Evolutionary conservation across 805 yeast genomes (phyloP), one percentile per base, ranked within the genome.

Genomic region (Candida jianshihensis): DNA sequence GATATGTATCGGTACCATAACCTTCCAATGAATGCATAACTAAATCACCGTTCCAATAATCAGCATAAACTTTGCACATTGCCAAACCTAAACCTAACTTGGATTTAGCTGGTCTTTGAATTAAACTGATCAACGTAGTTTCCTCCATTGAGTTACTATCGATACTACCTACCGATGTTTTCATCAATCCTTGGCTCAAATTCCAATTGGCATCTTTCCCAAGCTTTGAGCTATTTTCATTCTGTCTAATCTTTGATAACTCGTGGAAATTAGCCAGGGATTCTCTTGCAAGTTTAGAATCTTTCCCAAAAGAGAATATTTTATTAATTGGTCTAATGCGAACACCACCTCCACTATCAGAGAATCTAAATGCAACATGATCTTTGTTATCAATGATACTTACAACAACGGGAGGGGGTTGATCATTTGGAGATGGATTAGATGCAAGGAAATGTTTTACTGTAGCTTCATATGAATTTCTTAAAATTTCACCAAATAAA

Each of bases 11-110:
- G 26, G 92, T 78, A 3, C 98, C 98, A 48, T 81, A 86, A 3
- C 96, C 97, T 41, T 87, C 90, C 35, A 90, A 63, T 0, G 94
- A 81, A 47, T 80, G 80, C 70, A 90, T 74, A 40, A 78, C 80
- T 34, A 90, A 59, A 35, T 81, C 84, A 6, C 97, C 97, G 48
- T 89, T 92, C 97, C 97, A 90, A 59, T 90, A 90, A 49, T 90
- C 97, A 0, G 95, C 86, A 54, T 90, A 90, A 0, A 89, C 86
- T 47, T 85, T 80, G 51, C 96, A 83, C 82, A 90, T 78, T 0
- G 97, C 96, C 41, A 90, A 64, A 1, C 97, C 96, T 40, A 90
- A 70, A 1, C 97, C 97, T 20, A 90, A 61, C 35, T 82, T 83
- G 48, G 72, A 73, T 40, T 82, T 73, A 19, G 83, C 78, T 2